These are phyloP conservation scores for Coemansia sp. DNA, from an alignment of 192 early-diverging fungal genomes.

Conservation along the genomic window DNA sequence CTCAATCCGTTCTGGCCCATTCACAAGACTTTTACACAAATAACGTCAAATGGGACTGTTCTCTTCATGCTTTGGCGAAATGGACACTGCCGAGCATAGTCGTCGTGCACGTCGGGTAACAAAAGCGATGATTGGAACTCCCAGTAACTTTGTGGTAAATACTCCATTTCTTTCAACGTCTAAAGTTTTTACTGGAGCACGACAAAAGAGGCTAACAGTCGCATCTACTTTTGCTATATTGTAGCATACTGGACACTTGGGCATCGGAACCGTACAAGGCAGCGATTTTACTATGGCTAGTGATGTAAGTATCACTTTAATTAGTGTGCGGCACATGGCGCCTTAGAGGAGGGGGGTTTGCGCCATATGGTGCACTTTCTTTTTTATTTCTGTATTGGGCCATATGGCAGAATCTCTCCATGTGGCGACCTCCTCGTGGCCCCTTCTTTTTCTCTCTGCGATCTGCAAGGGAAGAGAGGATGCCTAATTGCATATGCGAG, in stretches of 20 bases:
- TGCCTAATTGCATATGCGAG: background rate
- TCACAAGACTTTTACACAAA: background rate
- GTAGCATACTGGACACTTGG: slow-evolving; percentile 54
- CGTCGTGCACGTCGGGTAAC: slow-evolving; percentile 31
- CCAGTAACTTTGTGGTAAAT: slow-evolving; percentile 54
- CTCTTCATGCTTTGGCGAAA: slow-evolving; percentile 50
- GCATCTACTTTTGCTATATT: background rate
- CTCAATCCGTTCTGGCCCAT: background rate
- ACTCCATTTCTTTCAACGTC: background rate
- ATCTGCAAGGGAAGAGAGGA: background rate
- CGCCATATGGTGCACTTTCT: background rate
- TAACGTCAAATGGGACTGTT: slow-evolving; percentile 42
- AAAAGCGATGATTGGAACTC: slow-evolving; percentile 53
- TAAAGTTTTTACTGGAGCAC: background rate
- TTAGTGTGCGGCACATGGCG: background rate
- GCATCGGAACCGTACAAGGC: slow-evolving; percentile 42
- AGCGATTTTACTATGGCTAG: slow-evolving; percentile 19
- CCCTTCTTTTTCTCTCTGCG: background rate
- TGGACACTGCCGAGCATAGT: slow-evolving; percentile 14
- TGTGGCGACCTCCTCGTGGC: background rate
- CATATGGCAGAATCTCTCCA: background rate
- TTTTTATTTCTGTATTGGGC: background rate
- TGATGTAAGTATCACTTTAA: slow-evolving; percentile 39
- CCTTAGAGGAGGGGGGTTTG: background rate
- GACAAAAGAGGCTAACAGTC: background rate